Conservation (phyloP, 805 yeast species). For the Suhomyces sp. region DNA sequence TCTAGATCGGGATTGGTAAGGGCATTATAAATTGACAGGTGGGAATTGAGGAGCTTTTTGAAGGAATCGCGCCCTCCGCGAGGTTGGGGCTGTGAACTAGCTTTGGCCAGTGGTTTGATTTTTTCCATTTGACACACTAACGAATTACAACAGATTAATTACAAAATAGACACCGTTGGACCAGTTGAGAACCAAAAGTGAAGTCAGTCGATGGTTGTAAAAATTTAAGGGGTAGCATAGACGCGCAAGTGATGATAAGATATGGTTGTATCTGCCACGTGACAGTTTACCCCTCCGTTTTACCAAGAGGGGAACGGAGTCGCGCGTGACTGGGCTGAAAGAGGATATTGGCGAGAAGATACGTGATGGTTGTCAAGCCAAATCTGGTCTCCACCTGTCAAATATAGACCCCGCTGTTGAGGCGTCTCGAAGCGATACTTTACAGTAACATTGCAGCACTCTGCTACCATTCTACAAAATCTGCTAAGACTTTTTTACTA, state of each 20-base stretch:
- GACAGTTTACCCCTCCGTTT: background rate
- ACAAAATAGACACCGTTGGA: background rate
- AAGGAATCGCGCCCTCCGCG: constrained; percentile 3
- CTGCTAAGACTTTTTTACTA: too few relatives aligned
- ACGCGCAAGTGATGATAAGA: background rate
- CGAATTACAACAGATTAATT: background rate
- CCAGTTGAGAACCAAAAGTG: background rate
- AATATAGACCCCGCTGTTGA: background rate
- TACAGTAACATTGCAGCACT: background rate
- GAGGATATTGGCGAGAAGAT: background rate
- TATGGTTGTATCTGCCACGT: background rate
- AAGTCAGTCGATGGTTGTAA: background rate
- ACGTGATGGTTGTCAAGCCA: background rate
- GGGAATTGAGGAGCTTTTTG: constrained; percentile 31
- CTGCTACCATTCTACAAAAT: background rate
- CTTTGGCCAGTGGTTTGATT: background rate
- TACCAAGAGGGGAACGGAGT: background rate
- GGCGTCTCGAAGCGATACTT: background rate
- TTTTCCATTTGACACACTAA: background rate
- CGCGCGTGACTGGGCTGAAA: background rate
- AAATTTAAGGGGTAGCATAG: background rate
- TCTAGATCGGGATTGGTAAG: constrained; percentile 42
- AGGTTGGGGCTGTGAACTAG: background rate
- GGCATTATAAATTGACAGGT: constrained; percentile 37
- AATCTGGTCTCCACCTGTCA: background rate